A percentile compares a stretch with the other conserved stretches of the same genome.
phyloP scores from a whole-genome alignment of 371 early-diverging fungal genomes.

The Nematocida major region DNA sequence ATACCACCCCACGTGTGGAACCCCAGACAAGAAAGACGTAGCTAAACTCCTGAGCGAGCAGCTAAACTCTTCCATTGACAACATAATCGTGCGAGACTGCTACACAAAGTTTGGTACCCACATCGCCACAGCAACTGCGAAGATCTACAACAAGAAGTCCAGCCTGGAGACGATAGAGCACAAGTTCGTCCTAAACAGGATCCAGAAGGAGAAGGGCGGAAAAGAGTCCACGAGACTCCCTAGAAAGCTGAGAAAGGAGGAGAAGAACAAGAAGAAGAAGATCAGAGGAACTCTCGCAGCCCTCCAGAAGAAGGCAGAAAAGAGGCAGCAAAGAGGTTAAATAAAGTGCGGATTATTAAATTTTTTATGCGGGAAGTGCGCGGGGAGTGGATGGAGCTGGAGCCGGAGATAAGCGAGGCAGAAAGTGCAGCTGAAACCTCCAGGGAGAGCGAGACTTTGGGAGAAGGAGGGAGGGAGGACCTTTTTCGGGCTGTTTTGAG shows the following conservation, averaged over 20 bases:
- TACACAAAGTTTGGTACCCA: slow-evolving; percentile 61
- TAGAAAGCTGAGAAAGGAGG: slow-evolving; percentile 60
- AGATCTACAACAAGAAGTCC: slow-evolving; percentile 54
- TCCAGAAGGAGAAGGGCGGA: slow-evolving; percentile 42
- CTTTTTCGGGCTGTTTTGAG: too few species aligned
- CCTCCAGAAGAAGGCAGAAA: slow-evolving; percentile 56
- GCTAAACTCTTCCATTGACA: slow-evolving; percentile 43
- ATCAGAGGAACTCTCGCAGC: slow-evolving; percentile 61
- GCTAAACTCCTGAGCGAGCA: slow-evolving; percentile 46
- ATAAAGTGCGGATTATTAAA: slow-evolving; percentile 11
- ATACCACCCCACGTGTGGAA: slow-evolving; percentile 53
- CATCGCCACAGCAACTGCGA: slow-evolving; percentile 51
- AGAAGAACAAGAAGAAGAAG: slow-evolving; percentile 61
- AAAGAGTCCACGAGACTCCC: slow-evolving; percentile 46
- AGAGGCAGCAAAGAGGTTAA: slow-evolving; percentile 56
- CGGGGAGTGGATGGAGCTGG: too few species aligned
- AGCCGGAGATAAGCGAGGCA: too few species aligned
- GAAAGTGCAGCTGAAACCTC: too few species aligned
- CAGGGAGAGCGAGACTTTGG: too few species aligned
- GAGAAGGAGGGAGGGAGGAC: too few species aligned
- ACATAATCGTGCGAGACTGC: slow-evolving; percentile 52
- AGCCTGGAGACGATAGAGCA: slow-evolving; percentile 53
- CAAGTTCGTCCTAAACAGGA: slow-evolving; percentile 52
- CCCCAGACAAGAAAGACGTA: slow-evolving; percentile 58
- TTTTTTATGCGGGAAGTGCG: not conserved